phyloP scores from a whole-genome alignment of 75 land plant genomes.

The Pinus albicaulis region DNA sequence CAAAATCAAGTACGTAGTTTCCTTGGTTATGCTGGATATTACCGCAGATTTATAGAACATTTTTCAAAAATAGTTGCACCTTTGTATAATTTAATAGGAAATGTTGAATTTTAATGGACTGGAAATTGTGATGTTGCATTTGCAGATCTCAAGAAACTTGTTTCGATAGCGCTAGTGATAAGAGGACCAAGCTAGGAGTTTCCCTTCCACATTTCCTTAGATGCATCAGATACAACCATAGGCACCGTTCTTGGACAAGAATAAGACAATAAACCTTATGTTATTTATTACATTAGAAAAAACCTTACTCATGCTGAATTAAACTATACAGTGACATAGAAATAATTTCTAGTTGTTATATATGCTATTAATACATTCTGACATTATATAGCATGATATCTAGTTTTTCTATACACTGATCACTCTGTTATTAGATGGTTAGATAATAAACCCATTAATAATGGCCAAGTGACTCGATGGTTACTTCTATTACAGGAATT shows the following conservation, averaged over 20 bases:
- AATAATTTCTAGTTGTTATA: background rate
- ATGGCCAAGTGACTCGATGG: conserved; percentile 6
- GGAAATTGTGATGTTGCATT: no score
- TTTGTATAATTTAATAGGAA: no score
- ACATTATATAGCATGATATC: conserved; percentile 4
- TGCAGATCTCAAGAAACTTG: background rate
- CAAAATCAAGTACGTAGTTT: no score
- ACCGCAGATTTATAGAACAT: no score
- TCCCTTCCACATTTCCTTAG: conserved; percentile 8
- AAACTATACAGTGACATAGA: conserved; percentile 11
- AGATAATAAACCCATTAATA: background rate
- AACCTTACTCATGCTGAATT: background rate
- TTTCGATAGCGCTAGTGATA: background rate
- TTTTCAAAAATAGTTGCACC: no score
- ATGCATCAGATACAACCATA: background rate
- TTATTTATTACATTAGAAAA: conserved; percentile 5
- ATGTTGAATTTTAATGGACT: no score
- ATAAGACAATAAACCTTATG: background rate
- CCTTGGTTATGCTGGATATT: no score
- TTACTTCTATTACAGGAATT: conserved; percentile 15
- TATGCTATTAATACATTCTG: conserved; percentile 8
- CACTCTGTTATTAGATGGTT: background rate
- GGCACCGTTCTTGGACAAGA: background rate
- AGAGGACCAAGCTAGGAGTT: background rate
- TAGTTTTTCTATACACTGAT: no score